Base-by-base conservation (phyloP, 1,284 basidiomycete genomes). In the Tremellales sp. region DNA sequence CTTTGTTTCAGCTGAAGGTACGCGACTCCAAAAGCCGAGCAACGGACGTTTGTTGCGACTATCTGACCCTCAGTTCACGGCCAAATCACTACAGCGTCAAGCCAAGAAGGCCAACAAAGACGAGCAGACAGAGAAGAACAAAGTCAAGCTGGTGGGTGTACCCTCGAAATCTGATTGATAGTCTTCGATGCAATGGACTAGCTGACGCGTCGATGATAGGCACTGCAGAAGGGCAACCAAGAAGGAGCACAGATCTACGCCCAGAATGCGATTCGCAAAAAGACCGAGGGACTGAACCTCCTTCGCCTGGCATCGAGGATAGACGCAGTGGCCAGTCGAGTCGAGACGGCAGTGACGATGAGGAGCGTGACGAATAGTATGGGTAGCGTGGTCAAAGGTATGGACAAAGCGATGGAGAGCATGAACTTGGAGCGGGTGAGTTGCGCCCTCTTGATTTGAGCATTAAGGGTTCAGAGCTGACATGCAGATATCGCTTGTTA, bases 291-390 rank as follows among this genome's bases (percentile, higher is more conserved):
- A 0, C 78, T 99, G 57, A 98, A 97, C 72, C 78, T 97, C 4
- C 80, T 97, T 8, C 80, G 91, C 39, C 77, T 97, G 24, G 83
- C 86, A 0, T 91, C 88, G 64, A 80, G 96, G 26, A 91, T 98
- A 71, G 96, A 99, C 70, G 93, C 96, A 4, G 96, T 98, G 4
- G 88, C 92, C 1, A 93, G 89, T 64, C 78, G 96, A 22, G 94
- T 99, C 0, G 94, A 99, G 77, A 98, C 96, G n/a, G 96, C 96
- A 0, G 93, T 98, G 36, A 97, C 94, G 47, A 97, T 99, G 91
- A 83, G 91, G 45, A 73, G 75, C 48, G 78, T 79, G 31, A 94
- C 94, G 21, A 90, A 90, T 11, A 92, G 85, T 71, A 97, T 98
- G 94, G 86, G 90, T 8, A 85, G 84, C 23, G 96, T 98, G 5